Base-by-base conservation (phyloP, 2,329 filamentous ascomycete species). In the Arthrobotrys iridis region DNA sequence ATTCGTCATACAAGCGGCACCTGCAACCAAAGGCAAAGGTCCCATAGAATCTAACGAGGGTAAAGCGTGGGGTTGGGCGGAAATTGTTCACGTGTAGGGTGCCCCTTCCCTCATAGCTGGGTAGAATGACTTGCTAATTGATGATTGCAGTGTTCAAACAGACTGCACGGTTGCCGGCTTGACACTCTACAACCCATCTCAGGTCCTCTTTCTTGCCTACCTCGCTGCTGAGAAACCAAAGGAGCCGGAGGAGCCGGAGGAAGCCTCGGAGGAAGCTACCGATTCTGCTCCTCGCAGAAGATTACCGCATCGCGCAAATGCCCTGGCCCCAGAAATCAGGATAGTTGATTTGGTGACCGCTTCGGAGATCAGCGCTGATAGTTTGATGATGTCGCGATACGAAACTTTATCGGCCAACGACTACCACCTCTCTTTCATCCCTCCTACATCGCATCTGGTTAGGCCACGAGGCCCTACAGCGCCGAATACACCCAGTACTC, bases 131-230 rank as follows among this genome's bases (percentile, higher is more conserved):
- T 10, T 55, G n/a, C 58, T 24, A 24, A 15, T 78, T 33, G 11
- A 50, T 50, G 20, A 11, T 43, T 46, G 15, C 20, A 93, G 91
- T 83, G 88, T 98, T 83, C 91, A 93, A 80, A 96, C 95, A 83
- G 95, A 99, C 84, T 98, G 95, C 85, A 93, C 97, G 82, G 93
- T 99, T 85, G 97, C 95, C 81, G 95, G 95, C 80, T 91, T 99
- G 83, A 96, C 94, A 78, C 87, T 99, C 83, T 98, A 97, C 88
- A 97, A 93, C 81, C 92, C 93, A 81, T 95, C 88, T 81, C 86
- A 97, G 79, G 87, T 99, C 82, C 88, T 97, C 79, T 91, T 98
- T 80, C 90, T 99, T 83, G 93, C 93, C 81, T 97, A 96, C 83
- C 89, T 93, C 80, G 66, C 90, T 90, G 75, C 88, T 7, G 83